Base-by-base conservation (phyloP, 805 yeast species). In the Kurtzmaniella fragi region DNA sequence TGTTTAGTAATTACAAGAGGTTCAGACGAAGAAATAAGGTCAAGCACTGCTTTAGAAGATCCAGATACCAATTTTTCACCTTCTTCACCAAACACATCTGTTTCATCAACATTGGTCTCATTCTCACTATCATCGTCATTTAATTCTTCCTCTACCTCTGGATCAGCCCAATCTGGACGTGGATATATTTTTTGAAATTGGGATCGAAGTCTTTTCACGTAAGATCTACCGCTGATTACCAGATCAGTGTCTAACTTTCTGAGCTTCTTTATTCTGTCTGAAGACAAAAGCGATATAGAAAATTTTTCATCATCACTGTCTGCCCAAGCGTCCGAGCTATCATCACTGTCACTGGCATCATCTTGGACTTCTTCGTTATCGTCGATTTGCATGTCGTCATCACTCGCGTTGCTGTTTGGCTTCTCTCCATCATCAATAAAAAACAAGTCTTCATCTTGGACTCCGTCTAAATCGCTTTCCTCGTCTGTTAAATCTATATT, bases 281-380 rank as follows among this genome's bases (percentile, higher is more conserved):
- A 65, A 1, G 74, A 58, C 12, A 69, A 54, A 25, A 93, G 61
- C 1, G 93, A 77, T 5, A 91, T 71, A 15, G 66, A 63, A 17
- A 85, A 48, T 32, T 70, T 70, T 45, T 90, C 98, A 58, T 93
- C 99, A 53, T 90, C 98, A 42, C 95, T 82, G 62, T 93, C 99
- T 12, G 59, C 59, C 99, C 99, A 93, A 15, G 71, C 76, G 27
- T 46, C 52, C n/a, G 49, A 58, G 25, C 25, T 20, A 12, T 56
- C 62, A 5, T 56, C 61, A 13, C 46, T 49, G 17, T 48, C 61
- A 17, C 38, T 44, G 39, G 70, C 61, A 6, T 46, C 62, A 14
- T 53, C 52, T 14, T 61, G 71, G 1, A 52, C 56, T n/a, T 58
- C 67, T 42, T 61, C 70, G 16, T 52, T 61, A 20, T 54, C 66